Conservation (phyloP, 2,329 filamentous ascomycete genomes). For the Microsporum audouinii region DNA sequence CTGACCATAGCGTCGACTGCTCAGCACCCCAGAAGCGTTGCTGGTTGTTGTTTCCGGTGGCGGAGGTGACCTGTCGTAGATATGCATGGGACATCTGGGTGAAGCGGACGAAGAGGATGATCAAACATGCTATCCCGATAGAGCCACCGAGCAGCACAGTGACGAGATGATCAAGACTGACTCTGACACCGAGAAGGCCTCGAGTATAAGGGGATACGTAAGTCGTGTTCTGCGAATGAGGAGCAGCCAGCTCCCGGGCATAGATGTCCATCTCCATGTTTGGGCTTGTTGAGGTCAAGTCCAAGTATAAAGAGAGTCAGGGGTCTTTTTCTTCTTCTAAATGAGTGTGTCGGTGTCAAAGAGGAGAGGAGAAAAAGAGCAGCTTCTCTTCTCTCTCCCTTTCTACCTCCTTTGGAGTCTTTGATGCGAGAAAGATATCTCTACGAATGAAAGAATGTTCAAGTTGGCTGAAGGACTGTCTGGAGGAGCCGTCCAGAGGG, state of each 20-base stretch:
- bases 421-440: neutral
- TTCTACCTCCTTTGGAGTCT: neutral
- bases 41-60: constrained; percentile 26
- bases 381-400: neutral
- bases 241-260: neutral
- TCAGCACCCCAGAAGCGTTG: constrained; percentile 38
- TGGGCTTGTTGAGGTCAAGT: neutral
- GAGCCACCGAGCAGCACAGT: constrained; percentile 31
- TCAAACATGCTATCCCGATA: constrained; percentile 24
- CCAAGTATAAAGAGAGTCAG: neutral
- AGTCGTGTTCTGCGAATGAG: constrained; percentile 22
- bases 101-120: constrained; percentile 31
- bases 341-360: neutral
- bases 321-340: neutral
- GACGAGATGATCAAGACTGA: constrained; percentile 30
- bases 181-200: constrained; percentile 30
- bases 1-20: constrained; percentile 31
- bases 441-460: neutral
- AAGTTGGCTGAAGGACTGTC: neutral
- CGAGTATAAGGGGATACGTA: constrained; percentile 33
- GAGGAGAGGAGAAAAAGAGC: neutral
- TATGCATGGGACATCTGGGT: constrained; percentile 35
- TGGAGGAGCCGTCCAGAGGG: neutral
- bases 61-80: constrained; percentile 34
- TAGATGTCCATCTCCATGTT: constrained; percentile 1